Base-by-base conservation (phyloP, 306 rosid genomes). In the Macrotyloma uniflorum region DNA sequence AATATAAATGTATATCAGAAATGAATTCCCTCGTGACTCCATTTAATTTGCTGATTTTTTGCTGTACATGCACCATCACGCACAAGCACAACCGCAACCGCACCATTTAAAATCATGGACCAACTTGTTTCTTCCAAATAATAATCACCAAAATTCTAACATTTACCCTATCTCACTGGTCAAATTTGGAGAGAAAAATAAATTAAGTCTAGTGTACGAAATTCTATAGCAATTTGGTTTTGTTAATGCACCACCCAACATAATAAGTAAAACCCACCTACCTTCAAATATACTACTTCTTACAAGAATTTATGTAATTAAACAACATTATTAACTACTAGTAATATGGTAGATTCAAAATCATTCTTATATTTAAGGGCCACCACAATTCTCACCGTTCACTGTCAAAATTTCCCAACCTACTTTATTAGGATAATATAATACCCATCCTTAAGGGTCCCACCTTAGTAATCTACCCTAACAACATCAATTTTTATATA, bases 21-120 rank as follows among this genome's bases (percentile, higher is more conserved):
- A 30, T 62, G 4, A 70, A 75, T 84, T 84, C 57, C 45, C 87
- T 30, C 87, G 87, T 84, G 87, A 84, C 79, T 79, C 57, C 33
- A 80, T 75, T 84, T 53, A 83, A 26, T 26, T 26, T 26, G 28
- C 28, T 26, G 28, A 26, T 1, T 26, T 26, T 26, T 26, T 26
- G 28, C 2, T 1, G 28, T 26, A 26, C 28, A 26, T 26, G n/a
- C n/a, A n/a, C n/a, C n/a, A n/a, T n/a, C n/a, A n/a, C n/a, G n/a
- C n/a, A n/a, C n/a, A n/a, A n/a, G n/a, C n/a, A 40, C 2, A 10
- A 36, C 10, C 78, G 13, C 75, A 64, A 19, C n/a, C 50, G 4
- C 8, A 19, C 18, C 72, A 74, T 74, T 79, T 59, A 79, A 58
- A 59, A 54, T 1, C 46, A 61, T 18, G 16, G 19, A 20, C 8